Base-by-base conservation (phyloP, 495 filamentous ascomycete species). In the Penicillium psychrofluorescens region DNA sequence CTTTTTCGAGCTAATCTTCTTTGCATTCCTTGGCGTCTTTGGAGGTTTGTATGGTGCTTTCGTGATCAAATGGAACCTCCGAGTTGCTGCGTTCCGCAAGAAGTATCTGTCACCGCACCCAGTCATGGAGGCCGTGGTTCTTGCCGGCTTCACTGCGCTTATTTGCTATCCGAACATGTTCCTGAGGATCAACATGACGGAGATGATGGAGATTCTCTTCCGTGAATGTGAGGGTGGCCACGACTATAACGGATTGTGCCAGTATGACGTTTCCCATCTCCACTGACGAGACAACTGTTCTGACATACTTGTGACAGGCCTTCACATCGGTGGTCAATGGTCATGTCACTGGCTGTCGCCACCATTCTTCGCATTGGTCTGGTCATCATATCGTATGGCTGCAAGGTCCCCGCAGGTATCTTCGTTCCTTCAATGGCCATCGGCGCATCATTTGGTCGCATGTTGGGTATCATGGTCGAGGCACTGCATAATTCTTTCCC, bases 361-460 rank as follows among this genome's bases (percentile, higher is more conserved):
- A 95, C 92, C 0, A 61, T 92, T 11, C 60, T 97, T 43, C 79
- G 92, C 30, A 79, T 83, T 2, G 81, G 87, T 40, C 68, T 98
- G 42, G 91, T 98, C 45, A 95, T 97, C 38, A 90, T 97, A 43
- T 95, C 90, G 1, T 98, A 96, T 51, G 92, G 92, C 6, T 97
- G 91, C 72, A 98, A 97, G 63, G 92, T 97, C 7, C 92, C 92
- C 1, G 92, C 94, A 5, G 92, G 92, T 38, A 96, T 96, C 38
- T 96, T 96, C 56, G 90, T 96, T 11, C 92, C 92, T 7, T 96
- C 90, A 5, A 98, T 98, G 92, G 92, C 92, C 14, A 81, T 98
- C 44, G 92, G 92, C 1, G 92, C 92, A 8, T 88, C 86, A 0
- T 97, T 98, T 63, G 92, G 92, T 4, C 73, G 92, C 22, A 90